Evolutionary conservation across 2,329 filamentous ascomycete species (phyloP), one percentile per base, ranked within the genome.

Genomic region (Fusarium cicatricum): DNA sequence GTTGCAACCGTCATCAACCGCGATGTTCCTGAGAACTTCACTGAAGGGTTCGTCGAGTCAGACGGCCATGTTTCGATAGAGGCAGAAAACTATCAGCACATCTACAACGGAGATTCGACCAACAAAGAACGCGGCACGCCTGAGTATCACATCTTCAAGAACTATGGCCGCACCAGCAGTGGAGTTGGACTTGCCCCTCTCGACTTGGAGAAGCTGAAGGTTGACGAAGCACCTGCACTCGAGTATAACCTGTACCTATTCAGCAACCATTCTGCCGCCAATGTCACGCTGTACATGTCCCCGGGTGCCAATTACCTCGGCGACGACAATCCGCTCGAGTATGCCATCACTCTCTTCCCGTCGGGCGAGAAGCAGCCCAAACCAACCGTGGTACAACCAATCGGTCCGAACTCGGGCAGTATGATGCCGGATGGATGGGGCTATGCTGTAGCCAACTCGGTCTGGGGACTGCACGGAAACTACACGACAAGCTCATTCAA

Each of bases 161-260:
- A 78, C 53, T 82, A 85, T 64, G 85, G 85, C 3, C 83, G 85
- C 34, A 88, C 84, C 0, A 72, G 81, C 1, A 82, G 81, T 1
- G 85, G 84, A 15, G 80, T 89, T 3, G 83, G 83, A 0, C 74
- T 89, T 5, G 78, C 78, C 64, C 84, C 85, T 1, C 78, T 80
- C 28, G 75, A 78, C 16, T 77, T 81, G 0, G 75, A 79, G 34
- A 82, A 83, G 14, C 78, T 85, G 29, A 73, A 77, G 2, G 68
- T 81, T 1, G 75, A 75, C 3, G 76, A 77, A 11, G 82, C 77
- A 0, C 85, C 86, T 1, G 80, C 79, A 5, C 77, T 89, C 9
- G 81, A 85, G 60, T 90, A 88, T 68, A 77, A 82, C 46, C 66
- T 89, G 53, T 89, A 86, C 71, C 77, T 86, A 11, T 89, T 87